Conservation (phyloP, 2,329 filamentous ascomycete genomes). For the Tolypocladium cylindrosporum region DNA sequence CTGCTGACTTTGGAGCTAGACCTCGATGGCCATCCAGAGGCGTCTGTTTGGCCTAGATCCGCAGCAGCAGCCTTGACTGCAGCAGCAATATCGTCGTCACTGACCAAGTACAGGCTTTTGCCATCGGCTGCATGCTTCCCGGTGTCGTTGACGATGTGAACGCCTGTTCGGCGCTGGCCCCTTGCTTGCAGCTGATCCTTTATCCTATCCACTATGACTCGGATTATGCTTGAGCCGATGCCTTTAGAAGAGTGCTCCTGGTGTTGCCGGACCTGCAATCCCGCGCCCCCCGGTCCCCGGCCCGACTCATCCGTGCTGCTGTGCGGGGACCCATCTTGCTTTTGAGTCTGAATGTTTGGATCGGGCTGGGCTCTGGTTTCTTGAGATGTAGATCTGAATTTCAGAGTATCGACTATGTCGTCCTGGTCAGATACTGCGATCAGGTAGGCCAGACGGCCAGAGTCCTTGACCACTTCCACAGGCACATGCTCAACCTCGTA, state of each 20-base stretch:
- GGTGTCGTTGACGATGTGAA: neutral
- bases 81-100: conserved; percentile 5
- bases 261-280: neutral
- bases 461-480: conserved; percentile 2
- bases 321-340: neutral
- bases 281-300: neutral
- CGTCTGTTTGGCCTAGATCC: neutral
- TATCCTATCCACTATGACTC: neutral
- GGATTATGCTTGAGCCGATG: neutral
- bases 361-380: neutral
- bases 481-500: conserved; percentile 6
- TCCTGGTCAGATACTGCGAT: conserved; percentile 4
- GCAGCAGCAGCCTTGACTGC: conserved; percentile 2
- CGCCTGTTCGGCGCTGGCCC: neutral
- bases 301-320: neutral
- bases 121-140: neutral
- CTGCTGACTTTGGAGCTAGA: neutral
- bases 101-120: conserved; percentile 7
- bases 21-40: neutral
- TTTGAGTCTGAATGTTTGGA: no score
- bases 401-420: neutral
- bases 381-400: neutral
- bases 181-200: conserved; percentile 2
- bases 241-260: neutral
- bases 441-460: conserved; percentile 4